Conservation (phyloP, 768 basidiomycete genomes). For the Tephrocybe sp. region DNA sequence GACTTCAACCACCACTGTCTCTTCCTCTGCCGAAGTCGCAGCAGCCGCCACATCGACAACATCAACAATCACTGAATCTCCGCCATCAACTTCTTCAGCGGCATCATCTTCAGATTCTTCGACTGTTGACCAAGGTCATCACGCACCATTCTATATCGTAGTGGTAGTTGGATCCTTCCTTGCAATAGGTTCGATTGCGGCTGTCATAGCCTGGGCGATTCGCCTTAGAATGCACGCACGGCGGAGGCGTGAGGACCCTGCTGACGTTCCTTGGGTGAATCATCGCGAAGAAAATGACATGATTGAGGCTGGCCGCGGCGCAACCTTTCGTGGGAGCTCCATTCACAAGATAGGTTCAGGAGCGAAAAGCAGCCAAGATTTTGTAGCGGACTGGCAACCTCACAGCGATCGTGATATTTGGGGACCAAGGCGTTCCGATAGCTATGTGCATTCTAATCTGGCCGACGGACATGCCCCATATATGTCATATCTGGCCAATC, state of each 20-base stretch:
- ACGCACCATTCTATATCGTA: conserved; percentile 48
- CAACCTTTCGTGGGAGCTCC: conserved; percentile 20
- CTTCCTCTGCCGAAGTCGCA: not conserved
- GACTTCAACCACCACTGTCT: not conserved
- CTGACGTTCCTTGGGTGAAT: conserved; percentile 35
- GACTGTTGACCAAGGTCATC: conserved; percentile 18
- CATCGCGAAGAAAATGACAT: conserved; percentile 21
- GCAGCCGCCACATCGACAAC: conserved; percentile 2
- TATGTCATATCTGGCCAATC: conserved; percentile 21
- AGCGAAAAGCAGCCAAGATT: conserved; percentile 25
- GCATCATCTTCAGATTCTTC: conserved; percentile 4
- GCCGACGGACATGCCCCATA: conserved; percentile 18
- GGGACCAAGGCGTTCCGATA: conserved; percentile 35
- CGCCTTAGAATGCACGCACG: conserved; percentile 37
- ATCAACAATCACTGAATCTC: conserved; percentile 3
- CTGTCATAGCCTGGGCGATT: conserved; percentile 50
- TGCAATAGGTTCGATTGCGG: conserved; percentile 42
- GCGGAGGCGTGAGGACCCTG: conserved; percentile 32
- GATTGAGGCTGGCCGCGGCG: conserved; percentile 21
- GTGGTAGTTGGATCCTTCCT: conserved; percentile 49
- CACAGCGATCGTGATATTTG: conserved; percentile 43
- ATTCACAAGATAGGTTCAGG: conserved; percentile 21
- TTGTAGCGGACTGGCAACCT: conserved; percentile 32
- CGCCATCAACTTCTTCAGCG: conserved; percentile 9
- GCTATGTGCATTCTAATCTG: conserved; percentile 22